Evolutionary conservation across 345 rosid species (phyloP), one percentile per base, ranked within the genome.

Genomic region (Hibiscus trionum): DNA sequence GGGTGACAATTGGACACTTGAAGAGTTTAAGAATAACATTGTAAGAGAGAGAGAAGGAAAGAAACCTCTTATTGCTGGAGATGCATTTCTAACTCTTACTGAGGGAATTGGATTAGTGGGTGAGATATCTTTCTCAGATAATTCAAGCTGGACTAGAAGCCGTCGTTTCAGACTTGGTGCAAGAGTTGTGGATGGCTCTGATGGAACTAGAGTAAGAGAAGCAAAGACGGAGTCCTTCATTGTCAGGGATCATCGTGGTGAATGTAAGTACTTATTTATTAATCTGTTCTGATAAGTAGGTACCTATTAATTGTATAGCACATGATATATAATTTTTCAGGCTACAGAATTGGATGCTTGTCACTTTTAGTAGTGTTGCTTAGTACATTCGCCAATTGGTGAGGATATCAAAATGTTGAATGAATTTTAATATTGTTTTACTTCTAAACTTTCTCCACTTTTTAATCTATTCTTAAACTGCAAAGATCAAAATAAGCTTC

Each of bases 121-220:
- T 76, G 99, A 92, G 72, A 80, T 95, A 78, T 84, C 97, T 27
- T 90, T 95, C 75, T 85, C 97, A n/a, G 99, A 95, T 84, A 95
- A 95, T 82, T 95, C 99, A 75, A 92, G 99, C 86, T 95, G 99
- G 97, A 95, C 99, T 46, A 90, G 99, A 77, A 95, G 99, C 86
- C 92, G 99, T 64, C 88, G 86, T 73, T 95, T 95, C 86, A 89
- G 94, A 74, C 85, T 95, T 71, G 99, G 96, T 68, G 97, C 88
- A 53, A 83, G 93, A 79, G 85, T 84, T 65, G 84, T 90, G 61
- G 97, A 92, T 76, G 80, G 75, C 26, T 88, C 79, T 56, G 91
- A 87, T 27, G 89, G 84, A 77, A 81, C 78, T 61, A 79, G 86
- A 73, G 72, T 90, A 27, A 83, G 69, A 78, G 99, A 90, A 80